These are phyloP conservation scores for Friedmanniomyces endolithicus DNA, from an alignment of 495 filamentous ascomycete species.

Conservation along the genomic window DNA sequence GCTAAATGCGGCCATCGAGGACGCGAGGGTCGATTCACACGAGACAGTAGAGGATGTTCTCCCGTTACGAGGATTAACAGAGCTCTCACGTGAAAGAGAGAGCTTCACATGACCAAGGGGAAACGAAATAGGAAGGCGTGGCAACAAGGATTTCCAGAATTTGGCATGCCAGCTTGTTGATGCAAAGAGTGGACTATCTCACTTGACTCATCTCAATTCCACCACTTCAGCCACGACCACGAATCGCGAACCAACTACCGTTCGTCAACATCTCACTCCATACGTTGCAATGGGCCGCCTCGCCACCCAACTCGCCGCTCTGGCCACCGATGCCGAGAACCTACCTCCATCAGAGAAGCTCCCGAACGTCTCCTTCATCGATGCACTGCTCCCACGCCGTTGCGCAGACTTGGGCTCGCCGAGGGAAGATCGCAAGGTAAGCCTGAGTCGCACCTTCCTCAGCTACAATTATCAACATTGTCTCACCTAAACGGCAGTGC, in stretches of 20 bases:
- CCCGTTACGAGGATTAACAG: too few relatives aligned
- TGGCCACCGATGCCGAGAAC: constrained; percentile 13
- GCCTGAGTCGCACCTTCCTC: not conserved
- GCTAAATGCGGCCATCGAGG: not conserved
- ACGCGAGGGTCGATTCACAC: not conserved
- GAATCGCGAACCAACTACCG: too few relatives aligned
- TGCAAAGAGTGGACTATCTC: too few relatives aligned
- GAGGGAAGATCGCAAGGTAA: constrained; percentile 6
- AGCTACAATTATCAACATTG: not conserved
- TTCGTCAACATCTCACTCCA: not conserved
- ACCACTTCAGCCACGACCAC: too few relatives aligned
- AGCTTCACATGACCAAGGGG: not conserved
- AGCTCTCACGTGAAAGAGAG: too few relatives aligned
- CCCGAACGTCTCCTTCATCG: constrained; percentile 15
- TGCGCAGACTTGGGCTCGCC: not conserved
- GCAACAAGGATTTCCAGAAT: not conserved
- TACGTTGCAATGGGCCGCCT: constrained; percentile 13
- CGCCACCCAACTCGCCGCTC: constrained; percentile 13
- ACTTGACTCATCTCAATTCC: not conserved
- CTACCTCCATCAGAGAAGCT: constrained; percentile 4
- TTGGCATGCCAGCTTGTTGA: not conserved
- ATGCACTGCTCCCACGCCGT: constrained; percentile 12
- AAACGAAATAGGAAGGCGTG: not conserved
- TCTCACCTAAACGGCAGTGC: too few relatives aligned
- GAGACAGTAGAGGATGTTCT: not conserved